A percentile compares a stretch with the other conserved stretches of the same genome.
phyloP scores from a whole-genome alignment of 305 asterid genomes.

The Stenogyne calaminthoides region DNA sequence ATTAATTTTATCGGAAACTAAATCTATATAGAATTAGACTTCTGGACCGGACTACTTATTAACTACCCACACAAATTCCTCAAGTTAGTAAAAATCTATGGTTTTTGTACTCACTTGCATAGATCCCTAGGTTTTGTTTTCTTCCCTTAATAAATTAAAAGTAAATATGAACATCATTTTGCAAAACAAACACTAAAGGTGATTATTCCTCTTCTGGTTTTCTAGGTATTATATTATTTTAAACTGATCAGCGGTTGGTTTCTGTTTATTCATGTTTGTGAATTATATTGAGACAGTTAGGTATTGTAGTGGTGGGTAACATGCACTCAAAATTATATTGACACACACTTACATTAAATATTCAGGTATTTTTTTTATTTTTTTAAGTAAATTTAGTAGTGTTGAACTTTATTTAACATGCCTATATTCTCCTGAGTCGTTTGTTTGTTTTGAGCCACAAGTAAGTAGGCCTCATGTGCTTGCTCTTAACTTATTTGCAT shows the following conservation, averaged over 20 bases:
- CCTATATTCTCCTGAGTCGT: neutral
- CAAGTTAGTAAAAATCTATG: slow-evolving; percentile 2
- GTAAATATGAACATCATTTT: neutral
- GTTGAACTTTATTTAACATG: slow-evolving; percentile 18
- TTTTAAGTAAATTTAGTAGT: neutral
- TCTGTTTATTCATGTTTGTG: neutral
- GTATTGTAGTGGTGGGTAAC: neutral
- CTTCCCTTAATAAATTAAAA: neutral
- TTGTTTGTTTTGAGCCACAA: neutral
- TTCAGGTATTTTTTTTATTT: too few relatives aligned
- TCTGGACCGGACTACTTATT: neutral
- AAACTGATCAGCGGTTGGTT: neutral
- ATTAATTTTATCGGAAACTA: too few relatives aligned
- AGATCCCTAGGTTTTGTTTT: slow-evolving; percentile 30
- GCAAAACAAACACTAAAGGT: neutral
- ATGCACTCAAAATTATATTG: neutral
- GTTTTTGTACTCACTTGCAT: slow-evolving; percentile 20
- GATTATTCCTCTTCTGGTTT: slow-evolving; percentile 27
- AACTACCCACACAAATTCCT: neutral
- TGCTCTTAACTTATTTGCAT: slow-evolving; percentile 1
- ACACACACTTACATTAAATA: too few relatives aligned
- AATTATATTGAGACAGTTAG: neutral
- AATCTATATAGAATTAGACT: too few relatives aligned
- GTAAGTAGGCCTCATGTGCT: slow-evolving; percentile 27
- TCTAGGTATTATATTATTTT: neutral